Evolutionary conservation across 805 yeast genomes (phyloP).

Genomic region (Cyberlindnera sargentensis): DNA sequence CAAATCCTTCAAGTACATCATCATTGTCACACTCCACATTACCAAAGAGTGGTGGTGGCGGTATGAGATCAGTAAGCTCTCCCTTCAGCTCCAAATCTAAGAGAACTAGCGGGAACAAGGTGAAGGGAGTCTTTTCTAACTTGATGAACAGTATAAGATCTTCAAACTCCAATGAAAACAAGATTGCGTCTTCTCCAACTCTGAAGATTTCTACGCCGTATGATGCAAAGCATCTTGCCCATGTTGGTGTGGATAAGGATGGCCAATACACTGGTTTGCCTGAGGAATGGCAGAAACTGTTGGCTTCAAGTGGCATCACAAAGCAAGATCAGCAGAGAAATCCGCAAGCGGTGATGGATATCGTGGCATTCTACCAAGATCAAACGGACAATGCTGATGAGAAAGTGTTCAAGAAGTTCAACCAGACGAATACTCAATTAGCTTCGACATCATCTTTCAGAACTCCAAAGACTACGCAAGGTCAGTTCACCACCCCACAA

Average conservation of each 20-base stretch:
- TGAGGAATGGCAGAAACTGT: slow-evolving; percentile 80
- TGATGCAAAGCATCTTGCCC: slow-evolving; percentile 84
- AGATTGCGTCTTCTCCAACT: slow-evolving; percentile 8
- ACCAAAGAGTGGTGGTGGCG: slow-evolving; percentile 6
- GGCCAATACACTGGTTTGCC: slow-evolving; percentile 93
- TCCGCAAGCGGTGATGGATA: slow-evolving; percentile 92
- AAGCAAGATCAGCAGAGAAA: slow-evolving; percentile 82
- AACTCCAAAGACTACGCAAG: slow-evolving; percentile 24
- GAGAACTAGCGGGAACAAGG: slow-evolving; percentile 42
- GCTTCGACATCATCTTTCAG: slow-evolving; percentile 27
- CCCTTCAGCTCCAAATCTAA: slow-evolving; percentile 19
- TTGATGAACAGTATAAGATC: slow-evolving; percentile 39
- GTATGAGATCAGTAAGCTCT: slow-evolving; percentile 20
- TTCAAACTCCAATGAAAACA: slow-evolving; percentile 22
- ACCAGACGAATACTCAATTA: slow-evolving; percentile 22
- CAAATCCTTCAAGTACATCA: slow-evolving; percentile 11
- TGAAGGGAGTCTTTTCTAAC: slow-evolving; percentile 52
- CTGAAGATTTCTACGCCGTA: slow-evolving; percentile 83
- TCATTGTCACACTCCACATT: slow-evolving; percentile 11
- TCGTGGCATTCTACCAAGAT: slow-evolving; percentile 78
- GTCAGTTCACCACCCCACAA: slow-evolving; percentile 20
- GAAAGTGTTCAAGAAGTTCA: slow-evolving; percentile 33
- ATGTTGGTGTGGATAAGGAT: slow-evolving; percentile 81
- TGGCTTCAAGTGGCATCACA: slow-evolving; percentile 82
- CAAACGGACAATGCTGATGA: slow-evolving; percentile 37